These are phyloP conservation scores for Maudiozyma saulgeensis DNA, from an alignment of 805 yeast genomes.

Conservation along the genomic window DNA sequence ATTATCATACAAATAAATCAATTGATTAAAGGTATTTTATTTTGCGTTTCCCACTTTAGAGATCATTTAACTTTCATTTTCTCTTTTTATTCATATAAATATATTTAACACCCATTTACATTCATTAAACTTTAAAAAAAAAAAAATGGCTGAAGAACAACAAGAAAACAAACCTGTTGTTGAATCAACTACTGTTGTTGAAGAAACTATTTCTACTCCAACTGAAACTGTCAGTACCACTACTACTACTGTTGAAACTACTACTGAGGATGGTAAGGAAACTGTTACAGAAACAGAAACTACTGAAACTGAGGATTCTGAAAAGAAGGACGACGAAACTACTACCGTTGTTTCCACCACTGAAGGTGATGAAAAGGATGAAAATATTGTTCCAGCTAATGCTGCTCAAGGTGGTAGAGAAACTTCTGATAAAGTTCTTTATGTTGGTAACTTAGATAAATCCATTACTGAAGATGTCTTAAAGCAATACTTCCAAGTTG, in stretches of 20 bases:
- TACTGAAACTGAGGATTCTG: not conserved
- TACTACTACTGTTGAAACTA: not conserved
- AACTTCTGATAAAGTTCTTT: conserved; percentile 58
- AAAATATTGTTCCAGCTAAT: conserved; percentile 40
- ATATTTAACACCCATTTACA: not conserved
- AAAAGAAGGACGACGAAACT: not conserved
- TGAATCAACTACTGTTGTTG: not conserved
- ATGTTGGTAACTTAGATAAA: conserved; percentile 67
- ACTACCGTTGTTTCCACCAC: not conserved
- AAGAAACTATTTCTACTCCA: not conserved
- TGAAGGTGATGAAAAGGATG: not conserved
- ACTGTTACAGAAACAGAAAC: not conserved
- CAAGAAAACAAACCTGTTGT: not conserved
- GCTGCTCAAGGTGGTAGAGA: conserved; percentile 79
- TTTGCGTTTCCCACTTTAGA: too few species aligned
- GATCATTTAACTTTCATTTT: too few species aligned
- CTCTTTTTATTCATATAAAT: not conserved
- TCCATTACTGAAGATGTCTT: conserved; percentile 55
- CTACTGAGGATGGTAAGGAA: not conserved
- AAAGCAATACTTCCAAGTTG: conserved; percentile 50
- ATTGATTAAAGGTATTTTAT: too few species aligned
- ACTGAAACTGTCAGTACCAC: not conserved
- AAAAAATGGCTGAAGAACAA: not conserved
- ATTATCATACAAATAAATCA: too few species aligned
- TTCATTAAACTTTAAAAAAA: not conserved